Conservation (phyloP, 306 rosid genomes). For the Leucaena leucocephala region DNA sequence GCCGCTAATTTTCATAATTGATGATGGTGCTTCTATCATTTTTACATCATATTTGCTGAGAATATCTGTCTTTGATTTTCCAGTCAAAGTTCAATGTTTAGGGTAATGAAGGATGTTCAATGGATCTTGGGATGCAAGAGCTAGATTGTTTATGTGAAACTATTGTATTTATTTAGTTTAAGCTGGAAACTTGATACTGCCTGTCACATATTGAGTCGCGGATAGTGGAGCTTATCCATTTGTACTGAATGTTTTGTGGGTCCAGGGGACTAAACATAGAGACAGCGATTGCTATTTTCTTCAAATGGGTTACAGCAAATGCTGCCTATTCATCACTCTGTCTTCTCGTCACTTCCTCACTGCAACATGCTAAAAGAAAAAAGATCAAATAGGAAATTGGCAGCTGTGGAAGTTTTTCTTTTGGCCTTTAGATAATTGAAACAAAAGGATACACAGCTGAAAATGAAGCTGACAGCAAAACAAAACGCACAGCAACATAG, state of each 20-base stretch:
- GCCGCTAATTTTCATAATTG: slow-evolving; percentile 19
- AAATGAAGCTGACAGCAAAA: neutral
- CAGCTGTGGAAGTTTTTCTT: neutral
- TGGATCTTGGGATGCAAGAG: slow-evolving; percentile 26
- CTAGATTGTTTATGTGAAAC: slow-evolving; percentile 21
- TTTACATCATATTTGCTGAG: neutral
- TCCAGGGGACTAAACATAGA: slow-evolving; percentile 1
- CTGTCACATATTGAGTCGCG: neutral
- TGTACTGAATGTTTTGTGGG: slow-evolving; percentile 6
- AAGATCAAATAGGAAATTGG: neutral
- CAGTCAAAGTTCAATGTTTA: slow-evolving; percentile 3
- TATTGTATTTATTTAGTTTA: neutral
- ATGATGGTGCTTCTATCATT: neutral
- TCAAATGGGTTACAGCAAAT: neutral
- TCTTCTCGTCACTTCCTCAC: neutral
- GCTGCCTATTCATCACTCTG: neutral
- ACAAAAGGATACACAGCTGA: neutral
- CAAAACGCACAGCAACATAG: neutral
- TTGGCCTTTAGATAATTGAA: neutral
- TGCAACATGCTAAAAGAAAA: neutral
- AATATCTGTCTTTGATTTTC: slow-evolving; percentile 19
- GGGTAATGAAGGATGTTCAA: neutral
- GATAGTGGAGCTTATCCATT: slow-evolving; percentile 20
- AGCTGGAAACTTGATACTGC: neutral
- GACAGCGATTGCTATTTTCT: neutral